Evolutionary conservation across 2,329 filamentous ascomycete species (phyloP), one percentile per base, ranked within the genome.

Genomic region (Hymenoscyphus linearis): DNA sequence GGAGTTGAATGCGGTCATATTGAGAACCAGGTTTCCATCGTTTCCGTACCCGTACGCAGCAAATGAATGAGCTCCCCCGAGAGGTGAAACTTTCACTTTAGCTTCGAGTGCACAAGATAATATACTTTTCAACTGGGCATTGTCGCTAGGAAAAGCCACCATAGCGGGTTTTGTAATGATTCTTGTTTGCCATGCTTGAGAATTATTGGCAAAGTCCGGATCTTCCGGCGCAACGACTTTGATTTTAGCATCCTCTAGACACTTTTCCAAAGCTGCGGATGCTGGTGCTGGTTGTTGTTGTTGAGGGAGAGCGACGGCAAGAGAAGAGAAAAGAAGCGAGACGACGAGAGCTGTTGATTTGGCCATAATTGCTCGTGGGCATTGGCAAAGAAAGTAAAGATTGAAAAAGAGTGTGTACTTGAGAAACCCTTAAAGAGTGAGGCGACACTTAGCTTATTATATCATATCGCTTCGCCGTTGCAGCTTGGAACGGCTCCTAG

Each of bases 1-100:
- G 9, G 22, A n/a, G 22, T 61, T 60, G 54, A 65, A 65, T 25
- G 53, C 59, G 9, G 52, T 37, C 61, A 65, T 62, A 37, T 60
- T 56, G 12, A 65, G 35, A 13, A 65, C 52, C 6, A 65, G 50
- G 27, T 63, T 61, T 1, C 61, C 61, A 16, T 60, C 56, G n/a
- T 65, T 58, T 12, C 61, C 61, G 22, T 59, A 58, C 1, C 63
- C 63, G 25, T 60, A 65, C 4, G 61, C 61, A 22, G 36, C 61
- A 26, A 63, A 65, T 0, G 63, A 65, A 22, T 65, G 63, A 25
- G 57, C 61, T 40, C 63, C 63, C 5, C 35, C 57, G 5, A 61
- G 54, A 16, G 57, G 44, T 9, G 61, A 61, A 18, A 63, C 63
- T n/a, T 61, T 65, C n/a, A 47, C 52, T 6, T 47, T 52, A 3